These are phyloP conservation scores for Chromera velia DNA, from an alignment of 73 alveolate genomes.

Conservation along the genomic window DNA sequence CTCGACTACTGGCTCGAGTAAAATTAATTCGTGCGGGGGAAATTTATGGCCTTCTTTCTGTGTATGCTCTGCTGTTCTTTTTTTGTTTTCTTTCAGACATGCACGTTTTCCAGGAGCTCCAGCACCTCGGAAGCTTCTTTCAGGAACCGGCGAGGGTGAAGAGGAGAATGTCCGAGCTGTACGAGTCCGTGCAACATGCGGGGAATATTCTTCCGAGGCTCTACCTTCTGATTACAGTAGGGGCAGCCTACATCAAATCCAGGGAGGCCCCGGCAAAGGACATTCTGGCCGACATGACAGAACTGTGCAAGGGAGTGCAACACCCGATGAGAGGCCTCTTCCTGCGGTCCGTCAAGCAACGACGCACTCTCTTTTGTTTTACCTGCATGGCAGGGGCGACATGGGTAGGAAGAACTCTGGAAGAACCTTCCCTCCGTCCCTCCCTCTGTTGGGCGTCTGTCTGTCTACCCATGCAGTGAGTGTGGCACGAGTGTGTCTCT, in stretches of 20 bases:
- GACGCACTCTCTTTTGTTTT: too few species aligned
- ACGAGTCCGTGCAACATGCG: conserved; percentile 88
- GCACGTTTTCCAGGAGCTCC: conserved; percentile 79
- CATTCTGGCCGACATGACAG: conserved; percentile 60
- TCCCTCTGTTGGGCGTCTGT: too few species aligned
- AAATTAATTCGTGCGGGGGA: too few species aligned
- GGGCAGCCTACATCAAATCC: conserved; percentile 78
- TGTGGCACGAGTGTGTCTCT: too few species aligned
- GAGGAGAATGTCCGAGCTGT: conserved; percentile 78
- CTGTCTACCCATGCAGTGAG: too few species aligned
- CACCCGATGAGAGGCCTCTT: conserved; percentile 86
- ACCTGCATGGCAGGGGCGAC: too few species aligned
- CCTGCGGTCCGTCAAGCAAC: too few species aligned
- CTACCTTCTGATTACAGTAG: conserved; percentile 80
- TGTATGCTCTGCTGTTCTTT: too few species aligned
- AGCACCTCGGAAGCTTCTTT: conserved; percentile 68
- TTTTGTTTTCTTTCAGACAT: conserved; percentile 19
- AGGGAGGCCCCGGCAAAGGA: conserved; percentile 75
- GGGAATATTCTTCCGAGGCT: conserved; percentile 83
- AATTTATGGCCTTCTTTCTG: too few species aligned
- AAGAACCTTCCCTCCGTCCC: too few species aligned
- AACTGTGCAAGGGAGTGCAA: conserved; percentile 78
- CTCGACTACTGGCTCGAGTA: too few species aligned
- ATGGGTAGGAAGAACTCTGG: too few species aligned
- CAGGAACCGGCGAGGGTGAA: conserved; percentile 76